phyloP scores from a whole-genome alignment of 768 basidiomycete genomes.

The Fomitopsis serialis region DNA sequence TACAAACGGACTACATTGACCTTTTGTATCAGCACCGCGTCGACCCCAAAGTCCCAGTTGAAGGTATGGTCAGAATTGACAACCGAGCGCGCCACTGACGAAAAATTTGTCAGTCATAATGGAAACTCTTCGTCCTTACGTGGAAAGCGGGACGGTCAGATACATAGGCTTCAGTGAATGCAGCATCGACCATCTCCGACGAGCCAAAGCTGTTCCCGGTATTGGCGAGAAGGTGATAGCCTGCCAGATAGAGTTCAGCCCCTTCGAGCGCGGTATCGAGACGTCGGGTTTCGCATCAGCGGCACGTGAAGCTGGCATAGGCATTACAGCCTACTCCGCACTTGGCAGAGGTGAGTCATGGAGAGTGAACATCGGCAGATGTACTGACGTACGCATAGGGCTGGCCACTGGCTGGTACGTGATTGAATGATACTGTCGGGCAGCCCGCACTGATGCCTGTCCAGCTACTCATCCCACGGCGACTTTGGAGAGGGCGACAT shows the following conservation, averaged over 20 bases:
- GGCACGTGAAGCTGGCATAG: constrained; percentile 34
- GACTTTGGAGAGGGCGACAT: constrained; percentile 25
- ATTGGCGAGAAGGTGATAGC: constrained; percentile 27
- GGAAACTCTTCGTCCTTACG: too few relatives aligned
- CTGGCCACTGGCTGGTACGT: too few relatives aligned
- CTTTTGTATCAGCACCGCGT: not conserved
- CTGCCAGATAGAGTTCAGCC: constrained; percentile 31
- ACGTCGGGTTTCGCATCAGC: constrained; percentile 23
- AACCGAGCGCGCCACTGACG: too few relatives aligned
- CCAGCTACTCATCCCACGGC: not conserved
- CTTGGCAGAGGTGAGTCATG: constrained; percentile 34
- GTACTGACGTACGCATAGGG: too few relatives aligned
- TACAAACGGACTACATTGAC: not conserved
- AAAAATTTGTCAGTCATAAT: too few relatives aligned
- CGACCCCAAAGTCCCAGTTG: not conserved
- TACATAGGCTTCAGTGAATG: constrained; percentile 29
- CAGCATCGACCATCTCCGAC: constrained; percentile 27
- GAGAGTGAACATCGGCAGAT: too few relatives aligned
- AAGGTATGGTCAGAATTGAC: not conserved
- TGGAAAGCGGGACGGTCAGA: constrained; percentile 24
- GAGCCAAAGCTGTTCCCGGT: constrained; percentile 26
- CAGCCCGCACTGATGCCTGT: too few relatives aligned
- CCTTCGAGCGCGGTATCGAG: constrained; percentile 30
- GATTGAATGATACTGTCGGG: too few relatives aligned
- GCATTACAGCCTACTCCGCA: constrained; percentile 35